These are phyloP conservation scores for Salix arbutifolia DNA, from an alignment of 345 rosid species.

Conservation along the genomic window DNA sequence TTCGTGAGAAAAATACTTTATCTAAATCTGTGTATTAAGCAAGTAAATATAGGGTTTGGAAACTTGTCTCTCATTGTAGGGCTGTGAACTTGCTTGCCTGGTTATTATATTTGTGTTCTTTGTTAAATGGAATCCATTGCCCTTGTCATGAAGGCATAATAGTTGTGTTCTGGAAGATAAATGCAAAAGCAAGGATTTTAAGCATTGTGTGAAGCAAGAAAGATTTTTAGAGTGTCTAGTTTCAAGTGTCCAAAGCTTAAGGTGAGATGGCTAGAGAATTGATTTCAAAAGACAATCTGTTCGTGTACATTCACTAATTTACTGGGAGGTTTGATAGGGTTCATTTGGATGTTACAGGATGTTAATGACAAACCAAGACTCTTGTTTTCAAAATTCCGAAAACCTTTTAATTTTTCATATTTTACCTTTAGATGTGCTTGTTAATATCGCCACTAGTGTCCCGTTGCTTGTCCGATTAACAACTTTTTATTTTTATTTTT, in stretches of 20 bases:
- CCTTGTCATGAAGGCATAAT: not conserved
- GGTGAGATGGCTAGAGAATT: too few species aligned
- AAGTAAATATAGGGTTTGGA: too few species aligned
- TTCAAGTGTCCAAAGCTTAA: too few species aligned
- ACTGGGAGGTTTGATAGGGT: not conserved
- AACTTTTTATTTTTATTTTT: not conserved
- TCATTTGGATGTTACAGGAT: not conserved
- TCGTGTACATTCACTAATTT: not conserved
- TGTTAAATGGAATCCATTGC: not conserved
- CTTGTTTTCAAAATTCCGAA: not conserved
- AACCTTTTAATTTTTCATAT: not conserved
- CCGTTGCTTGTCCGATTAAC: not conserved
- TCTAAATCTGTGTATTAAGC: not conserved
- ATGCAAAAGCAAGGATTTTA: too few species aligned
- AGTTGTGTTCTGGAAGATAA: too few species aligned
- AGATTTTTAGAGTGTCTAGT: too few species aligned
- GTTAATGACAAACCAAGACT: not conserved
- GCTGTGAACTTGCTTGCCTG: not conserved
- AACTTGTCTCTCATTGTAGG: not conserved
- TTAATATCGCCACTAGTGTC: not conserved
- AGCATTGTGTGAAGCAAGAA: too few species aligned
- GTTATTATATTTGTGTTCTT: not conserved
- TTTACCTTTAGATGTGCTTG: not conserved
- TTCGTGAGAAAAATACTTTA: not conserved
- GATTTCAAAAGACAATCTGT: not conserved